phyloP scores from a whole-genome alignment of 768 basidiomycete genomes.

The Russula dissimulans region DNA sequence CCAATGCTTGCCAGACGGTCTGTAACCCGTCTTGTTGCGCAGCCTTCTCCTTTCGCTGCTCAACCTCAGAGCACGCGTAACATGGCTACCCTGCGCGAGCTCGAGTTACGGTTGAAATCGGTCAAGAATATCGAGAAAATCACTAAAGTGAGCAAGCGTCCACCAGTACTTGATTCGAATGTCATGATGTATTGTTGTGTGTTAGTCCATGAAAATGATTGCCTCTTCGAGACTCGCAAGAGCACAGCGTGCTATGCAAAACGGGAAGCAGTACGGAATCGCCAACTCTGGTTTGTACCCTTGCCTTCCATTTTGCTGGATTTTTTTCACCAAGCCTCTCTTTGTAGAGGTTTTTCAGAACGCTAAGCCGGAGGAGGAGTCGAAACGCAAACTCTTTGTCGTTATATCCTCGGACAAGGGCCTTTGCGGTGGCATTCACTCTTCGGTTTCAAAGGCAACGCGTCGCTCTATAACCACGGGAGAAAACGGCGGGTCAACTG shows the following conservation, averaged over 20 bases:
- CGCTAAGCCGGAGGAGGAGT: slow-evolving; percentile 54
- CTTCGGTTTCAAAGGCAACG: slow-evolving; percentile 86
- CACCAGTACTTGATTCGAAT: not conserved
- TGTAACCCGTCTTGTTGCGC: slow-evolving; percentile 34
- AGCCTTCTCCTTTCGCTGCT: slow-evolving; percentile 33
- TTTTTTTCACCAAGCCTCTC: not conserved
- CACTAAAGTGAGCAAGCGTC: slow-evolving; percentile 65
- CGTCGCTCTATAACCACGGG: slow-evolving; percentile 57
- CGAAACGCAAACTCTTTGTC: slow-evolving; percentile 79
- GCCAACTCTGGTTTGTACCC: slow-evolving; percentile 72
- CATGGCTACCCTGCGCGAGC: slow-evolving; percentile 97
- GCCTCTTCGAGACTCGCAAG: slow-evolving; percentile 94
- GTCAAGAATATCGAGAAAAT: slow-evolving; percentile 99
- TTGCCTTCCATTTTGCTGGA: not conserved
- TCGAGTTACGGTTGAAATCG: slow-evolving; percentile 92
- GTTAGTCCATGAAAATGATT: slow-evolving; percentile 97
- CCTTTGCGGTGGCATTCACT: slow-evolving; percentile 99
- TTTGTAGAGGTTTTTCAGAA: slow-evolving; percentile 79
- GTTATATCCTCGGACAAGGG: slow-evolving; percentile 98
- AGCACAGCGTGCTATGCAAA: slow-evolving; percentile 87
- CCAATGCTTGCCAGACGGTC: slow-evolving; percentile 44
- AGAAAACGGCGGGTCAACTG: slow-evolving; percentile 39
- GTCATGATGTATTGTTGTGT: slow-evolving; percentile 6
- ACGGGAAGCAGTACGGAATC: slow-evolving; percentile 86
- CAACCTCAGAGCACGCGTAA: slow-evolving; percentile 52